Evolutionary conservation across 148 eudicot genomes (phyloP), one percentile per base, ranked within the genome.

Genomic region (Drosera capensis): DNA sequence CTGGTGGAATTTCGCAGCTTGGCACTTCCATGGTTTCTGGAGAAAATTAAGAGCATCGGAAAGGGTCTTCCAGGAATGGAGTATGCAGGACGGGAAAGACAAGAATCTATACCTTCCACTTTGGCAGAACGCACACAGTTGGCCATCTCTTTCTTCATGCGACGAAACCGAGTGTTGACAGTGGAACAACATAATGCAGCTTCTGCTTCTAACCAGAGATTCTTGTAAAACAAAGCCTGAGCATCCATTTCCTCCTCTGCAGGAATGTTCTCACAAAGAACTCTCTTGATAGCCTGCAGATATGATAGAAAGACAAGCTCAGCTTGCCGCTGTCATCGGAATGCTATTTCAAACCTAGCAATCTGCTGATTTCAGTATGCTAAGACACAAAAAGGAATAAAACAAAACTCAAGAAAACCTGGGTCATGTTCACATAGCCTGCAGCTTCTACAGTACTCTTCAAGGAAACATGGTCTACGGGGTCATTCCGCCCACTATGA

Each of bases 161-260:
- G 87, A 31, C 74, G 56, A 56, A 75, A 92, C 42, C 94, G 95
- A 46, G 83, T 73, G 72, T 55, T 79, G 34, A 71, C 68, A 58
- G 77, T 72, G 52, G 58, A 48, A 23, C 72, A 57, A 72, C 94
- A 92, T 18, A 92, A 63, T 53, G 86, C 75, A 54, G 99, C 95
- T 78, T 92, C 99, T 25, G 99, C 94, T 46, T 92, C 95, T 36
- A 85, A 94, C 99, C 99, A 92, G 26, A 92, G 59, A 58, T 63
- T 79, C 65, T 71, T 81, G 42, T 70, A 92, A 23, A 81, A 52
- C 39, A 68, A 62, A 57, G 68, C 60, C 26, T 74, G 77, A 18
- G 72, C 38, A 30, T 52, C 60, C 52, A 58, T 75, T 61, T 80
- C 78, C 53, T 71, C 63, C 17, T 36, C 17, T 9, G 11, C 58